Conservation (phyloP, 345 rosid genomes). For the Kandelia obovata region DNA sequence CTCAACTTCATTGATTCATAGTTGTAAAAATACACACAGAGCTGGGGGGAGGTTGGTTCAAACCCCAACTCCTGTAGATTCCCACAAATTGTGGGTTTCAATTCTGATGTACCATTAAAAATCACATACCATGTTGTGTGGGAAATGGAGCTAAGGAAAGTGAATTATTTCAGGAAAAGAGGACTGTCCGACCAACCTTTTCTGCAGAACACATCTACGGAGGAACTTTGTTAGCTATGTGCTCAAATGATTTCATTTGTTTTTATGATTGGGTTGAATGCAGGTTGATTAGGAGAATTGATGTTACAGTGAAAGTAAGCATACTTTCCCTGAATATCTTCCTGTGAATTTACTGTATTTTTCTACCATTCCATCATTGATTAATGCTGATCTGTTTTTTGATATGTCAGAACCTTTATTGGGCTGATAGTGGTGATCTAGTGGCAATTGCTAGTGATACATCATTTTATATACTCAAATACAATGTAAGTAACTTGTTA, state of each 20-base stretch:
- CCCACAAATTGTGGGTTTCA: too few species aligned
- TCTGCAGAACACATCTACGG: conserved; percentile 90
- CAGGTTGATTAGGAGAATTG: conserved; percentile 94
- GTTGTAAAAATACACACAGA: background rate
- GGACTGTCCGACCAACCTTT: conserved; percentile 86
- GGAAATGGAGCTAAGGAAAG: conserved; percentile 22
- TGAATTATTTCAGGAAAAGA: conserved; percentile 71
- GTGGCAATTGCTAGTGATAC: conserved; percentile 95
- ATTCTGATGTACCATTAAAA: too few species aligned
- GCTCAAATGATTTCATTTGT: conserved; percentile 96
- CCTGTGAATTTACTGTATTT: background rate
- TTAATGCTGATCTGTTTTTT: conserved; percentile 3
- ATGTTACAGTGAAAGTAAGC: conserved; percentile 93
- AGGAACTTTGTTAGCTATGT: conserved; percentile 92
- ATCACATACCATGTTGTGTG: background rate
- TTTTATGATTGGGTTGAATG: conserved; percentile 99
- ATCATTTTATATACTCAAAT: conserved; percentile 95
- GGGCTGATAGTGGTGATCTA: conserved; percentile 99
- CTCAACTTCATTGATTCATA: too few species aligned
- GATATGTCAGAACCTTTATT: conserved; percentile 76
- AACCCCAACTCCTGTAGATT: too few species aligned
- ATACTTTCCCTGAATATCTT: background rate
- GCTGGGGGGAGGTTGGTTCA: too few species aligned
- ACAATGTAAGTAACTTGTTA: conserved; percentile 53
- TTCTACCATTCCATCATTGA: background rate